phyloP scores from a whole-genome alignment of 495 filamentous ascomycete species.

The Talaromyces trachyspermus region DNA sequence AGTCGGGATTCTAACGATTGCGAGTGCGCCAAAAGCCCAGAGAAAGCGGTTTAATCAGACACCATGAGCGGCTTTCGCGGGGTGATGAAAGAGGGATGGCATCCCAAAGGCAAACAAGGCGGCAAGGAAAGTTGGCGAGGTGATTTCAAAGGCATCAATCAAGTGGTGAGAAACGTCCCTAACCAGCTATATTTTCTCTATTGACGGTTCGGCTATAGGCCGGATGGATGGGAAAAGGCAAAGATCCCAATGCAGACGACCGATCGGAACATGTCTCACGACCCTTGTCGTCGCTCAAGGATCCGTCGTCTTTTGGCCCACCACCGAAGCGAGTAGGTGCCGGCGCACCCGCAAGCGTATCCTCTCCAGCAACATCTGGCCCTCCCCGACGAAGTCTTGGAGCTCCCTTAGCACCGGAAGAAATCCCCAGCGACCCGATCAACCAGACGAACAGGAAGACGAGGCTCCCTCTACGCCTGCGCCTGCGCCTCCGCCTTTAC shows the following conservation, averaged over 20 bases:
- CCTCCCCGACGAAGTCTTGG: conserved; percentile 43
- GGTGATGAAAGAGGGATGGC: conserved; percentile 51
- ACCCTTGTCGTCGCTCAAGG: conserved; percentile 71
- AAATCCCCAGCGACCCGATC: conserved; percentile 28
- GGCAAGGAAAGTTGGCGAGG: conserved; percentile 50
- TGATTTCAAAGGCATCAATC: conserved; percentile 53
- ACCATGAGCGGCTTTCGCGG: conserved; percentile 46
- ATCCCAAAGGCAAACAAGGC: conserved; percentile 49
- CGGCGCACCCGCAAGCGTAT: conserved; percentile 26
- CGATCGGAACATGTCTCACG: conserved; percentile 47
- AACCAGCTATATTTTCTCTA: neutral
- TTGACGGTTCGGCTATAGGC: conserved; percentile 21
- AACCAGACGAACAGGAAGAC: conserved; percentile 28
- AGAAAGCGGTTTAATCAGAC: neutral
- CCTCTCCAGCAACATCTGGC: conserved; percentile 39
- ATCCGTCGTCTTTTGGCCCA: conserved; percentile 77
- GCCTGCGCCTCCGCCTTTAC: conserved; percentile 49
- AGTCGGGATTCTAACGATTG: too few species aligned
- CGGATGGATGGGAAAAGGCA: conserved; percentile 50
- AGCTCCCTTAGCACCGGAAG: conserved; percentile 35
- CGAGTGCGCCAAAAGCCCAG: neutral
- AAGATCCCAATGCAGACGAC: conserved; percentile 27
- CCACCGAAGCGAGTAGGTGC: conserved; percentile 68
- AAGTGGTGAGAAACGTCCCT: conserved; percentile 38
- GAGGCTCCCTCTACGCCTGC: conserved; percentile 47